These are phyloP conservation scores for Sphaerostilbella broomeana DNA, from an alignment of 2,329 filamentous ascomycete genomes.

Conservation along the genomic window DNA sequence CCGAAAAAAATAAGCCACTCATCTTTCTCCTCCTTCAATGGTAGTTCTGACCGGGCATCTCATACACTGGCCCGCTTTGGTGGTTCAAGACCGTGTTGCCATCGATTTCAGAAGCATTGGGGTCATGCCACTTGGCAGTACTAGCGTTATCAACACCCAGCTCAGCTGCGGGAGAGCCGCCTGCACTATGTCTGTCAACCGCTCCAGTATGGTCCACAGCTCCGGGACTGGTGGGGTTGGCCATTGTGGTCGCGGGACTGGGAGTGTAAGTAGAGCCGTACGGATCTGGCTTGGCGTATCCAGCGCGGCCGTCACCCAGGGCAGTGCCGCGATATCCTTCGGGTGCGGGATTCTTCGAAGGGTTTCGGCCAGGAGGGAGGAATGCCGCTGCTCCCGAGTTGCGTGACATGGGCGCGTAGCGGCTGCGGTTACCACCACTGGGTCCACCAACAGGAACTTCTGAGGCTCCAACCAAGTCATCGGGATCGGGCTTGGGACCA, in stretches of 20 bases:
- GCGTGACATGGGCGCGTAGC: constrained; percentile 26
- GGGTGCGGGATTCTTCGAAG: constrained; percentile 18
- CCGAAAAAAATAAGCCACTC: neutral
- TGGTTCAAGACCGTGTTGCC: constrained; percentile 27
- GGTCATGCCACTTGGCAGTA: constrained; percentile 29
- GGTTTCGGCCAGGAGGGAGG: constrained; percentile 21
- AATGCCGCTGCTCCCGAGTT: constrained; percentile 20
- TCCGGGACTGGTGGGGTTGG: constrained; percentile 13
- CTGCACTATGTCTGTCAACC: constrained; percentile 4
- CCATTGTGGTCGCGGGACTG: constrained; percentile 18
- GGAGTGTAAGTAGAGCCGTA: constrained; percentile 27
- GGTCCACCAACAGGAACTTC: constrained; percentile 35
- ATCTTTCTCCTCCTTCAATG: constrained; percentile 20
- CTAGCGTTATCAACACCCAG: constrained; percentile 27
- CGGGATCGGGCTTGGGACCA: constrained; percentile 28
- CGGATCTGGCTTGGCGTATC: constrained; percentile 32
- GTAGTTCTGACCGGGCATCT: constrained; percentile 36
- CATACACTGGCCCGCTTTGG: constrained; percentile 33
- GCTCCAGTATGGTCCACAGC: constrained; percentile 14
- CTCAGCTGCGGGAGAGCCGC: constrained; percentile 19
- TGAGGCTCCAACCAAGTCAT: constrained; percentile 36
- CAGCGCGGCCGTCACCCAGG: constrained; percentile 32
- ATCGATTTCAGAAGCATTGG: constrained; percentile 34
- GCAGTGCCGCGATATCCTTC: constrained; percentile 36
- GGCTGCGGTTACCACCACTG: constrained; percentile 15